Percentiles rank a stretch among this genome's conserved stretches.
Conservation (phyloP, 2,329 filamentous ascomycete genomes). For the Thermothelomyces thermophilus region DNA sequence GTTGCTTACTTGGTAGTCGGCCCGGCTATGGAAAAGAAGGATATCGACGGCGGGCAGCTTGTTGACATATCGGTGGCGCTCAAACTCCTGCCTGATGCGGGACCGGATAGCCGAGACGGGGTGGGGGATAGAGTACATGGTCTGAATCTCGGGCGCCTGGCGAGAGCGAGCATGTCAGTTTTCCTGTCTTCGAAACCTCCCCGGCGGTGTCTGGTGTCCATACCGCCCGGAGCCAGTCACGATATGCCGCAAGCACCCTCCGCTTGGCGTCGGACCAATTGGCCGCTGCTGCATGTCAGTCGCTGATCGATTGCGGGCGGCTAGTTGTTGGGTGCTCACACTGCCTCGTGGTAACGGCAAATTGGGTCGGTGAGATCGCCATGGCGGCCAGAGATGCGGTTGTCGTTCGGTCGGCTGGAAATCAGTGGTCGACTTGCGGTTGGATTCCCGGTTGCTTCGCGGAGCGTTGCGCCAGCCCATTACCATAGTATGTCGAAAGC, state of each 20-base stretch:
- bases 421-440: constrained; percentile 4
- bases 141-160: constrained; percentile 92
- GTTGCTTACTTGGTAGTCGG: constrained; percentile 78
- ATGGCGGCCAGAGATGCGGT: constrained; percentile 46
- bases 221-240: constrained; percentile 95
- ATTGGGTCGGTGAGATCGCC: constrained; percentile 89
- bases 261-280: constrained; percentile 85
- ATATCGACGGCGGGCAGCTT: constrained; percentile 86
- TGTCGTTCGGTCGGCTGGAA: constrained; percentile 25
- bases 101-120: constrained; percentile 83
- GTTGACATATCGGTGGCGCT: constrained; percentile 87
- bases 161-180: constrained; percentile 1
- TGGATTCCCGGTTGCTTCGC: constrained; percentile 4
- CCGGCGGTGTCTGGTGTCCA: constrained; percentile 30
- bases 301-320: background rate
- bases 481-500: constrained; percentile 11
- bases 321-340: constrained; percentile 47
- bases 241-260: constrained; percentile 82
- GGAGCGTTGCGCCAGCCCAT: background rate
- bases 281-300: constrained; percentile 56
- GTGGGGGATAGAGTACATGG: constrained; percentile 90
- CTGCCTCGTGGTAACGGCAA: constrained; percentile 72
- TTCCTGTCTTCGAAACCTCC: background rate
- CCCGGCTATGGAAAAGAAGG: constrained; percentile 80
- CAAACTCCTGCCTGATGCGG: constrained; percentile 93